phyloP scores from a whole-genome alignment of 768 basidiomycete genomes.

The Multifurca ochricompacta region DNA sequence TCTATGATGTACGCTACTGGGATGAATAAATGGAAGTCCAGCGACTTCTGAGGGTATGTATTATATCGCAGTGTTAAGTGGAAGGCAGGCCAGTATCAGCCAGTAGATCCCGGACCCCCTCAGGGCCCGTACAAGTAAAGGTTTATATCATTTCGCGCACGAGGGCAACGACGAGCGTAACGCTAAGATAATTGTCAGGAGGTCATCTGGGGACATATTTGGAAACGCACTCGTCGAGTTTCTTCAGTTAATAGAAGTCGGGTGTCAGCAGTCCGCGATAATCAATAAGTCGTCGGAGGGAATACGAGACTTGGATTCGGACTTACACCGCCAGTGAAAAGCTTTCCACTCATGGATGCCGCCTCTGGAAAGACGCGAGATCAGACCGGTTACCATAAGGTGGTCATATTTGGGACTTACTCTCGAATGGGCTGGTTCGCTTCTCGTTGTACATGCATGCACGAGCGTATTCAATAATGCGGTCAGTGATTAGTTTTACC shows the following conservation, averaged over 20 bases:
- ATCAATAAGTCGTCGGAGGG: constrained; percentile 6
- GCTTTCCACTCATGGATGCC: constrained; percentile 56
- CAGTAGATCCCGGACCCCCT: background rate
- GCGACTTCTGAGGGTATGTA: constrained; percentile 7
- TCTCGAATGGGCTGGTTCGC: constrained; percentile 67
- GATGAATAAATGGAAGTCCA: background rate
- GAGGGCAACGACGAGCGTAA: constrained; percentile 62
- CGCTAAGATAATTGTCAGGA: constrained; percentile 35
- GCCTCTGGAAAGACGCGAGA: constrained; percentile 35
- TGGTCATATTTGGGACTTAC: constrained; percentile 31
- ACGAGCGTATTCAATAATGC: constrained; percentile 60
- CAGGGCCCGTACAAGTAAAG: background rate
- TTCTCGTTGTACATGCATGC: constrained; percentile 61
- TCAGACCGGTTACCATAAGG: background rate
- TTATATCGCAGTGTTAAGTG: background rate
- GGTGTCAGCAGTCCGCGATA: background rate
- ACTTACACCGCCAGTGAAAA: constrained; percentile 69
- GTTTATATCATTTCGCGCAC: constrained; percentile 54
- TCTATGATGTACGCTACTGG: constrained; percentile 11
- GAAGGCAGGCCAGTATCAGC: background rate
- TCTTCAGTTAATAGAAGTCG: constrained; percentile 34
- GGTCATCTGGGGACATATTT: background rate
- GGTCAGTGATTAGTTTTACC: constrained; percentile 65
- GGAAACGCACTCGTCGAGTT: constrained; percentile 66
- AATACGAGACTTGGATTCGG: constrained; percentile 27